These are phyloP conservation scores for Malus hybrid DNA, from an alignment of 331 rosid species.

Conservation along the genomic window DNA sequence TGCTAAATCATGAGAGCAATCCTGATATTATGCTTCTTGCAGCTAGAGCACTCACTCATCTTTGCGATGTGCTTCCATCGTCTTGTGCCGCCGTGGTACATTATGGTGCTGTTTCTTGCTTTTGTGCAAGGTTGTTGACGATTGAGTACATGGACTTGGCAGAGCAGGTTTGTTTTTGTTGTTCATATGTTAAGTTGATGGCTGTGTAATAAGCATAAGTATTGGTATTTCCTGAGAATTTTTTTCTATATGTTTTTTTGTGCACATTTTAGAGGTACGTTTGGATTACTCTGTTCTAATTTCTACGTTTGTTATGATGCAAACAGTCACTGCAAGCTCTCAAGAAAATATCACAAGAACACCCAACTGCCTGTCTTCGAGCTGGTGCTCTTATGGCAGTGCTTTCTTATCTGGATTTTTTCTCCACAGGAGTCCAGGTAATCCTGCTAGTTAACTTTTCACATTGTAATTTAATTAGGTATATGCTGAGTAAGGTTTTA, in stretches of 20 bases:
- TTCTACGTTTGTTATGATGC: constrained; percentile 22
- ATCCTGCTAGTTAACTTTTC: background rate
- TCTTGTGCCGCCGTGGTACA: constrained; percentile 98
- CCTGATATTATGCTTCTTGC: constrained; percentile 99
- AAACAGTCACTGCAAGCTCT: constrained; percentile 97
- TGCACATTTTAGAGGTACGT: background rate
- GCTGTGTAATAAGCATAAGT: too few species aligned
- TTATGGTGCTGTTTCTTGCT: constrained; percentile 90
- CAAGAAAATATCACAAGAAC: constrained; percentile 96
- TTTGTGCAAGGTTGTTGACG: constrained; percentile 91
- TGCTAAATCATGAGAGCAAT: constrained; percentile 92
- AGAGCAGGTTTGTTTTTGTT: constrained; percentile 63
- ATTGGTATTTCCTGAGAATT: background rate
- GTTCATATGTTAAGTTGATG: background rate
- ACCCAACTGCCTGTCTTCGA: constrained; percentile 96
- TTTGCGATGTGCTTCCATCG: constrained; percentile 90
- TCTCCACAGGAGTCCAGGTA: constrained; percentile 99
- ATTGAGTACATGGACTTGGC: constrained; percentile 99
- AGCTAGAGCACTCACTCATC: constrained; percentile 93
- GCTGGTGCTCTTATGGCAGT: constrained; percentile 99
- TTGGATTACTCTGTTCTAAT: constrained; percentile 12
- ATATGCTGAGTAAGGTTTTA: background rate
- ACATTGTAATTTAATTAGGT: background rate
- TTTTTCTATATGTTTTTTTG: background rate
- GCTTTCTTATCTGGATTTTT: constrained; percentile 90